Base-by-base conservation (phyloP, 140 eudicot species). In the Flaveria floridana region DNA sequence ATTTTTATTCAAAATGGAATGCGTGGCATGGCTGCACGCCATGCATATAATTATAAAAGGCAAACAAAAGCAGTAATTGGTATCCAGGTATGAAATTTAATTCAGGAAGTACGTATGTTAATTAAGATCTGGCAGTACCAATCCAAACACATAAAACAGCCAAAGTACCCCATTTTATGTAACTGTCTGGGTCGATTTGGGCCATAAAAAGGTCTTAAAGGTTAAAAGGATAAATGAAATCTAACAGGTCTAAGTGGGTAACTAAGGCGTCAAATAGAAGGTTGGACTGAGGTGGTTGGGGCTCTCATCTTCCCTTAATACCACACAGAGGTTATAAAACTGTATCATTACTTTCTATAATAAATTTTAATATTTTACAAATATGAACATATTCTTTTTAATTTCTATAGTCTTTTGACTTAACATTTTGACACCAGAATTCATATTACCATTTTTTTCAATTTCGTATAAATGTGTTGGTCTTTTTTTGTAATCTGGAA, bases 1-100 rank as follows among this genome's bases (percentile, higher is more conserved):
- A 7, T 84, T 79, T n/a, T 25, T 20, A 70, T 92, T 53, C 92
- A 89, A 79, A 79, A 85, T 3, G 90, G 88, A 70, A 74, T 89
- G 71, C 86, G 95, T 19, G 89, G 85, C 1, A 82, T 86, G 92
- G 82, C 87, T 84, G 92, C 96, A 74, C 87, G 95, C 9, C 72
- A 16, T 44, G 77, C 79, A 67, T 84, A 87, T 73, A 58, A 67
- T 26, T 74, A 46, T 51, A 81, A 80, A 77, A 86, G 68, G 79
- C 53, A 46, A 84, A 84, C 78, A 68, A 81, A 65, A 68, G 96
- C 98, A 42, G 96, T 92, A 37, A 79, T 76, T 66, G 1, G 70
- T n/a, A 89, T 92, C 75, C 98, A 92, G 98, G 98, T 92, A 78
- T 62, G 15, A 10, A 61, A 13, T 28, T 2, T 26, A 26, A 18